Evolutionary conservation across 177 flowering plant species (phyloP).

Genomic region (Viscum album): DNA sequence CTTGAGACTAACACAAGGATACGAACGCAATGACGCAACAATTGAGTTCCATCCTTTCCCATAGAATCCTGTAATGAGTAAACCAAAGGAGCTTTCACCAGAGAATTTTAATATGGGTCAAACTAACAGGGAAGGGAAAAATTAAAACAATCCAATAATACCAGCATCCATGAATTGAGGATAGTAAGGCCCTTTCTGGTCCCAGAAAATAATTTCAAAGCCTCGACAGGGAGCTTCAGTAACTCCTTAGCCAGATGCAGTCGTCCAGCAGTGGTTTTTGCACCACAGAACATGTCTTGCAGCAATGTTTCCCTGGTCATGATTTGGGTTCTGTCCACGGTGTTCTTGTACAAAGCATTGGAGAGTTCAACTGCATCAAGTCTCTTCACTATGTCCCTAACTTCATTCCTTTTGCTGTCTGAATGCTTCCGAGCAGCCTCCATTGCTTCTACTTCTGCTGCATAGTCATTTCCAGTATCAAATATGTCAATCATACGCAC

Average conservation of each 20-base stretch:
- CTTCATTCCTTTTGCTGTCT: constrained; percentile 68
- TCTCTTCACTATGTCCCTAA: constrained; percentile 66
- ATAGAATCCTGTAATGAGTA: constrained; percentile 63
- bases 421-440: constrained; percentile 70
- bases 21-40: constrained; percentile 96
- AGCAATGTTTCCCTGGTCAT: constrained; percentile 53
- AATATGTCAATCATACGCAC: constrained; percentile 83
- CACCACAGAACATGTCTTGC: constrained; percentile 64
- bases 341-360: constrained; percentile 40
- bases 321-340: constrained; percentile 44
- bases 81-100: neutral
- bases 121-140: constrained; percentile 2
- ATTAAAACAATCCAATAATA: constrained; percentile 19
- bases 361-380: constrained; percentile 77
- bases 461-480: constrained; percentile 62
- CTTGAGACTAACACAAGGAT: constrained; percentile 86
- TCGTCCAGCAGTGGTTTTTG: constrained; percentile 76
- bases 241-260: constrained; percentile 76
- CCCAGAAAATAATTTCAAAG: constrained; percentile 82
- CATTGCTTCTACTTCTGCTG: constrained; percentile 74
- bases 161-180: constrained; percentile 95
- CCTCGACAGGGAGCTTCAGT: constrained; percentile 58
- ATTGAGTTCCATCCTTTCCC: constrained; percentile 99
- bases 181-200: constrained; percentile 68
- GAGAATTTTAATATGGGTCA: neutral